These are phyloP conservation scores for Ramaria rubella DNA, from an alignment of 768 basidiomycete genomes.

Conservation along the genomic window DNA sequence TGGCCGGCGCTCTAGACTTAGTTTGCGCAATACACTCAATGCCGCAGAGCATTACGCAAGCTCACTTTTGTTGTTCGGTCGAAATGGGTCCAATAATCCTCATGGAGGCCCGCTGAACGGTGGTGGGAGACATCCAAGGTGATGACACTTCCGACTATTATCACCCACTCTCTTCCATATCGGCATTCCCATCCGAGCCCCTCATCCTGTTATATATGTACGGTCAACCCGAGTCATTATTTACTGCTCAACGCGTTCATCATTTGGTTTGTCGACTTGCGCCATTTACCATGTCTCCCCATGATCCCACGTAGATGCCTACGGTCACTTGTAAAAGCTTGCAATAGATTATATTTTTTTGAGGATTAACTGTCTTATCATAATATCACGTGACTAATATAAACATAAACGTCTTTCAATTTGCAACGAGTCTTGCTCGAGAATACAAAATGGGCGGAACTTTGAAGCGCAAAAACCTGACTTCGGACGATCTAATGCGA, in stretches of 20 bases:
- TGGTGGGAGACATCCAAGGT: not conserved
- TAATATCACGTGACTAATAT: no score
- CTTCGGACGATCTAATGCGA: constrained; percentile 42
- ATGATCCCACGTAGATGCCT: no score
- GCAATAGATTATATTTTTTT: no score
- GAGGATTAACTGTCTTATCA: no score
- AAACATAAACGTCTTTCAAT: no score
- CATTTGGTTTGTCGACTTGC: not conserved
- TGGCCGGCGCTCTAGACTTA: constrained; percentile 1
- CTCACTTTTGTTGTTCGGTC: constrained; percentile 47
- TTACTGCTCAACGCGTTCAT: not conserved
- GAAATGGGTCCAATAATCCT: not conserved
- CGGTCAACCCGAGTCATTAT: not conserved
- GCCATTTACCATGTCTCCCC: no score
- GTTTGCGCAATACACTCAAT: constrained; percentile 55
- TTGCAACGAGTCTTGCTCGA: no score
- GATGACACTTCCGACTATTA: not conserved
- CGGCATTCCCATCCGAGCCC: not conserved
- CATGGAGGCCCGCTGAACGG: not conserved
- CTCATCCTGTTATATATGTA: not conserved
- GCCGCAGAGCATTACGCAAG: constrained; percentile 67
- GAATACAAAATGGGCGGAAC: not conserved
- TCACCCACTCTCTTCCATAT: not conserved
- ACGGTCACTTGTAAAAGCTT: no score
- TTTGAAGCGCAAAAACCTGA: constrained; percentile 28